These are phyloP conservation scores for Linum lewisii DNA, from an alignment of 345 rosid genomes.

Conservation along the genomic window DNA sequence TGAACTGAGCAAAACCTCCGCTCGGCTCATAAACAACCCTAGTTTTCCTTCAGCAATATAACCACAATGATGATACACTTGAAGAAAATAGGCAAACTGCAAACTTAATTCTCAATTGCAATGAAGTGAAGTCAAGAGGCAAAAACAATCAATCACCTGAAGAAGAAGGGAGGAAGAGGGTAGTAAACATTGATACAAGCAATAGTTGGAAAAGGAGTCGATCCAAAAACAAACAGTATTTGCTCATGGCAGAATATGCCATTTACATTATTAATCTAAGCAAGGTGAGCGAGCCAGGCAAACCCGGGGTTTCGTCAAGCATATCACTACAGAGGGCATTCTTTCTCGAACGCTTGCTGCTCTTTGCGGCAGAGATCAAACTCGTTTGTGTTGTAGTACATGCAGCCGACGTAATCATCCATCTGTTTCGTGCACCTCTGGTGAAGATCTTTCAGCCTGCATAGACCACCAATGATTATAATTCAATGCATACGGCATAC, in stretches of 20 bases:
- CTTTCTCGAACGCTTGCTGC: slow-evolving; percentile 91
- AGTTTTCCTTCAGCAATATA: no score
- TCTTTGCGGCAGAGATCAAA: slow-evolving; percentile 95
- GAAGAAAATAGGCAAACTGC: no score
- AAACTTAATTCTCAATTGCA: background rate
- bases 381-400: slow-evolving; percentile 94
- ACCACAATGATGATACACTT: no score
- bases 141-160: slow-evolving; percentile 4
- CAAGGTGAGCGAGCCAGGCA: background rate
- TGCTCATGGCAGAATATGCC: slow-evolving; percentile 22
- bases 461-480: background rate
- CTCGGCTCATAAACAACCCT: no score
- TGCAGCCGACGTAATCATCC: slow-evolving; percentile 89
- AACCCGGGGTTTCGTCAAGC: background rate
- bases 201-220: background rate
- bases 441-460: slow-evolving; percentile 89
- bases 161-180: slow-evolving; percentile 11
- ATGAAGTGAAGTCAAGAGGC: background rate
- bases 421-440: slow-evolving; percentile 79
- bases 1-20: no score
- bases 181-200: background rate
- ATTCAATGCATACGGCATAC: background rate
- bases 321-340: slow-evolving; percentile 71
- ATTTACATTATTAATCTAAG: slow-evolving; percentile 32
- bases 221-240: slow-evolving; percentile 18